Conservation (phyloP, 768 basidiomycete genomes). For the Clavulina sp. region DNA sequence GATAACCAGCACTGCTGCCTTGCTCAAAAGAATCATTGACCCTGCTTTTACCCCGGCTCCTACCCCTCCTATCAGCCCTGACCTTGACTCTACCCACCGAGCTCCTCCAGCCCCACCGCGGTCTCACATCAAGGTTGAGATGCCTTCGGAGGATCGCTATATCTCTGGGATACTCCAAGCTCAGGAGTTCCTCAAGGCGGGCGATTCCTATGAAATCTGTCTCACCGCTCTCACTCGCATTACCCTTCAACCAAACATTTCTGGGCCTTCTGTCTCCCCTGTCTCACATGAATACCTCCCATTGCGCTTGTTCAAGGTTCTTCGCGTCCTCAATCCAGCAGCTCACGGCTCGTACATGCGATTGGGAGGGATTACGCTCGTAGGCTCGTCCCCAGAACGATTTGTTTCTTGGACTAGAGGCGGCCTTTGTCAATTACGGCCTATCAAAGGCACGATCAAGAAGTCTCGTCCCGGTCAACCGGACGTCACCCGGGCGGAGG, state of each 20-base stretch:
- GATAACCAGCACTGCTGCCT: conserved; percentile 20
- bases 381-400: conserved; percentile 83
- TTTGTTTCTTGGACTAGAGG: conserved; percentile 65
- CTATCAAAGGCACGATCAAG: conserved; percentile 88
- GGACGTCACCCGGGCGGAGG: conserved; percentile 41
- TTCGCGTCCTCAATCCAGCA: conserved; percentile 68
- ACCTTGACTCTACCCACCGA: background rate
- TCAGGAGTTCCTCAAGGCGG: conserved; percentile 56
- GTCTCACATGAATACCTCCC: too few species aligned
- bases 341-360: conserved; percentile 74
- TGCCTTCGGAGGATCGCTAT: conserved; percentile 26
- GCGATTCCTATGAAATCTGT: conserved; percentile 89
- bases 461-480: conserved; percentile 25
- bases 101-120: background rate
- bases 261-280: background rate
- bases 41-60: conserved; percentile 1
- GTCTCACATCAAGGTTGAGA: background rate
- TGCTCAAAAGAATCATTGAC: background rate
- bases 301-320: conserved; percentile 59
- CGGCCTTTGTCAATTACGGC: conserved; percentile 62
- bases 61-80: background rate
- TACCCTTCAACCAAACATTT: conserved; percentile 12
- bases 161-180: conserved; percentile 49
- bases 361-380: conserved; percentile 53
- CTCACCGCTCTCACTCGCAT: conserved; percentile 52